These are phyloP conservation scores for Cicer chorassanicum DNA, from an alignment of 306 rosid species.

Conservation along the genomic window DNA sequence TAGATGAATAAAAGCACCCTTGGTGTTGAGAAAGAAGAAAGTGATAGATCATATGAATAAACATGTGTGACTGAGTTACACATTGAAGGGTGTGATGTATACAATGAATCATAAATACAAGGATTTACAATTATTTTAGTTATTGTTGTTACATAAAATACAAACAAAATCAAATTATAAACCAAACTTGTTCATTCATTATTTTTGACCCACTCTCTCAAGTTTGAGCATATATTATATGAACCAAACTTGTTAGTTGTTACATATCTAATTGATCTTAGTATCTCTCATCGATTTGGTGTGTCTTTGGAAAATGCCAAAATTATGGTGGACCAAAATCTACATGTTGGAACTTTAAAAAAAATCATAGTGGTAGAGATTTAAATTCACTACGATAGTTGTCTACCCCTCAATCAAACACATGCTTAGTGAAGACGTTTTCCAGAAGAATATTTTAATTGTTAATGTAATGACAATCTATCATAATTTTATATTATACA, in stretches of 20 bases:
- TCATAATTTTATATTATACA: no score
- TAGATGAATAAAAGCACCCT: conserved; percentile 14
- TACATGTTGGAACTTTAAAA: no score
- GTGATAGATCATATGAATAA: neutral
- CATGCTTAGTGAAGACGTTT: no score
- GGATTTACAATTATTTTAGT: neutral
- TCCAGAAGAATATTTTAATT: no score
- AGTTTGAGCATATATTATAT: neutral
- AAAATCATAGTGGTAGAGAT: no score
- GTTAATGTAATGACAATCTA: no score
- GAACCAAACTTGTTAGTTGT: neutral
- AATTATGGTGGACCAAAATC: no score
- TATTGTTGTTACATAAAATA: neutral
- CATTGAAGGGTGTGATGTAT: neutral
- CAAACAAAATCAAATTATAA: neutral
- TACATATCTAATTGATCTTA: neutral
- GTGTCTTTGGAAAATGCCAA: no score
- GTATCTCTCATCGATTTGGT: neutral
- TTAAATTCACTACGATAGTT: no score
- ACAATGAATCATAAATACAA: neutral
- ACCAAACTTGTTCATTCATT: neutral
- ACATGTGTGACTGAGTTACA: neutral
- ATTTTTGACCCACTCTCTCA: neutral
- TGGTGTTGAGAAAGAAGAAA: neutral
- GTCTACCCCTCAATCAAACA: no score